phyloP scores from a whole-genome alignment of 768 basidiomycete species.

The button mushroom (Agaricus bisporus) region DNA sequence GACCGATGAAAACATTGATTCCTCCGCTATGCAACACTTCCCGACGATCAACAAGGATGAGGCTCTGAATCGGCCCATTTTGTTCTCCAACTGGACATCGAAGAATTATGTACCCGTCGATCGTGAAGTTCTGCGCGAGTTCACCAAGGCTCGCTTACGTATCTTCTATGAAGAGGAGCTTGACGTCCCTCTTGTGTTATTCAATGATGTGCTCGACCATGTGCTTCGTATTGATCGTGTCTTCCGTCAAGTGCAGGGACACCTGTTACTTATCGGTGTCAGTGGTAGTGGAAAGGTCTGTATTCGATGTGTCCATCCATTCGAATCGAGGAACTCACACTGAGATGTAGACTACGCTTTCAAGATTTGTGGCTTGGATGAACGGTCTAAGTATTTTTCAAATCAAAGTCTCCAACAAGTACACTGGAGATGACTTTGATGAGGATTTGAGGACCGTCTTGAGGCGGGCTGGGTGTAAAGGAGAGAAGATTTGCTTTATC shows the following conservation, averaged over 20 bases:
- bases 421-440: slow-evolving; percentile 97
- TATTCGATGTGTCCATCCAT: not conserved
- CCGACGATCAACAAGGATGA: slow-evolving; percentile 86
- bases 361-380: slow-evolving; percentile 99
- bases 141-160: slow-evolving; percentile 91
- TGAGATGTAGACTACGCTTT: slow-evolving; percentile 77
- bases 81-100: slow-evolving; percentile 99
- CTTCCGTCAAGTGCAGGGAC: slow-evolving; percentile 97
- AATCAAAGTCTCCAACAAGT: slow-evolving; percentile 99
- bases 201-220: slow-evolving; percentile 98
- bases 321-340: slow-evolving; percentile 5
- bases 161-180: slow-evolving; percentile 99
- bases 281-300: slow-evolving; percentile 96
- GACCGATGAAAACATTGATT: slow-evolving; percentile 92
- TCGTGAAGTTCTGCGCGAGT: slow-evolving; percentile 87
- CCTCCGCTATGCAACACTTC: slow-evolving; percentile 83
- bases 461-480: slow-evolving; percentile 94
- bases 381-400: slow-evolving; percentile 99
- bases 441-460: slow-evolving; percentile 95
- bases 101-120: slow-evolving; percentile 96
- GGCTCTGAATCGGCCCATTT: slow-evolving; percentile 81
- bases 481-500: slow-evolving; percentile 99
- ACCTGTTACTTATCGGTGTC: slow-evolving; percentile 93
- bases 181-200: slow-evolving; percentile 94
- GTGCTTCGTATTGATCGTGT: slow-evolving; percentile 97